phyloP scores from a whole-genome alignment of 768 basidiomycete species.

The Cystofilobasidium bisporidii region DNA sequence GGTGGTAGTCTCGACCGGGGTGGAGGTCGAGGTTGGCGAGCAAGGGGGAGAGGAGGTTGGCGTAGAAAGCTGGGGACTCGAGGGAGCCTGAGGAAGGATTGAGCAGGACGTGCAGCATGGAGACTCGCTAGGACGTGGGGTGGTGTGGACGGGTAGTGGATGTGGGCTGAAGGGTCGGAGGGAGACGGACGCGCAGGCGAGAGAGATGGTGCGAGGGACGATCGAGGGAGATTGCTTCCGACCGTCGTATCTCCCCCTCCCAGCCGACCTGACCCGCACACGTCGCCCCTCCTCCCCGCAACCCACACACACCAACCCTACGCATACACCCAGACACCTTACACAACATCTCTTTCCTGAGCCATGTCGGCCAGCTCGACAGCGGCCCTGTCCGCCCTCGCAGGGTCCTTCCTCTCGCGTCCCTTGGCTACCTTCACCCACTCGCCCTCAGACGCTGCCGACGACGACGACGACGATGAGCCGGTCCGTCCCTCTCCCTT shows the following conservation, averaged over 20 bases:
- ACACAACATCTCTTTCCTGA: constrained; percentile 23
- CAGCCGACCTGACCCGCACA: too few relatives aligned
- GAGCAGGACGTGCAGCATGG: not conserved
- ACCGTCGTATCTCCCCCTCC: too few relatives aligned
- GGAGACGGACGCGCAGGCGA: not conserved
- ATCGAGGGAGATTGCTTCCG: too few relatives aligned
- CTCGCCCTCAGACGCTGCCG: not conserved
- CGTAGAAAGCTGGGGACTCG: not conserved
- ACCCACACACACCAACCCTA: not conserved
- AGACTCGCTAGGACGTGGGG: not conserved
- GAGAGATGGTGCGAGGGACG: not conserved
- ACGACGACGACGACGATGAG: not conserved
- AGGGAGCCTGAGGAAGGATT: constrained; percentile 5
- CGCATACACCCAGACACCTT: not conserved
- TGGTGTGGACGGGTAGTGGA: not conserved
- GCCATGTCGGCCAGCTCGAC: not conserved
- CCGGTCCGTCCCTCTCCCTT: not conserved
- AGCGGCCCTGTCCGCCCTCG: not conserved
- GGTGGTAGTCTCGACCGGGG: too few relatives aligned
- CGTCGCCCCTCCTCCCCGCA: too few relatives aligned
- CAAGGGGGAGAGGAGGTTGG: not conserved
- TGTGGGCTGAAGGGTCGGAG: not conserved
- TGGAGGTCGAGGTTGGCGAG: not conserved
- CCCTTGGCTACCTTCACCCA: not conserved
- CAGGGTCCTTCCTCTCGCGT: not conserved